Evolutionary conservation across 208 protist genomes (phyloP).

Genomic region (Crithidia fasciculata): DNA sequence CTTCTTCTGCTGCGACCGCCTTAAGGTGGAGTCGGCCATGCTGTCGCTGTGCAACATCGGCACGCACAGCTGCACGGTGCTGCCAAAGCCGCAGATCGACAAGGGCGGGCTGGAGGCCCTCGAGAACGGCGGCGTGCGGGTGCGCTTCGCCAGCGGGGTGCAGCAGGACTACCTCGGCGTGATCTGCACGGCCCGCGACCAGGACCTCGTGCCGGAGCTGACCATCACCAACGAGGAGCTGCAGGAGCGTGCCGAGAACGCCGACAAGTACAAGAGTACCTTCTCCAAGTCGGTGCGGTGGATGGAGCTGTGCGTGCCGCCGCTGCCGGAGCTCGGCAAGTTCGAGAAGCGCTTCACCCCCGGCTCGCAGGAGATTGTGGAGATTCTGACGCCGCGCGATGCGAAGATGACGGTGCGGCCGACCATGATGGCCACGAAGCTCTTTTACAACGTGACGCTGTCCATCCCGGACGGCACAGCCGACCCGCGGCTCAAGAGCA

Average conservation of each 20-base stretch:
- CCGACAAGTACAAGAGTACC: slow-evolving; percentile 74
- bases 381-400: slow-evolving; percentile 87
- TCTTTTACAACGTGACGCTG: slow-evolving; percentile 92
- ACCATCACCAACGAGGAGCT: slow-evolving; percentile 86
- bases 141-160: slow-evolving; percentile 83
- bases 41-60: slow-evolving; percentile 86
- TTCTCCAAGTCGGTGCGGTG: slow-evolving; percentile 79
- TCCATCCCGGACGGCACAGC: slow-evolving; percentile 83
- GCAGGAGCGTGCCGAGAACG: slow-evolving; percentile 80
- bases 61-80: slow-evolving; percentile 81
- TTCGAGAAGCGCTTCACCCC: slow-evolving; percentile 92
- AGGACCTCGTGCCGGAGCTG: slow-evolving; percentile 79
- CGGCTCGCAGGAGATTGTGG: slow-evolving; percentile 90
- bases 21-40: slow-evolving; percentile 85
- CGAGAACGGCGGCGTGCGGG: slow-evolving; percentile 83
- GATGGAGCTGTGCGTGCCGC: slow-evolving; percentile 90
- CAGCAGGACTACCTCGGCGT: slow-evolving; percentile 86
- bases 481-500: slow-evolving; percentile 83
- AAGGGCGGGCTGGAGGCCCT: slow-evolving; percentile 78
- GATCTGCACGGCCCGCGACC: slow-evolving; percentile 86
- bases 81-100: slow-evolving; percentile 84
- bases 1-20: slow-evolving; percentile 92
- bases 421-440: slow-evolving; percentile 92
- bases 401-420: slow-evolving; percentile 92
- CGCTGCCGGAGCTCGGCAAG: slow-evolving; percentile 83